Evolutionary conservation across 768 basidiomycete species (phyloP).

Genomic region (Naganishia vishniacii): DNA sequence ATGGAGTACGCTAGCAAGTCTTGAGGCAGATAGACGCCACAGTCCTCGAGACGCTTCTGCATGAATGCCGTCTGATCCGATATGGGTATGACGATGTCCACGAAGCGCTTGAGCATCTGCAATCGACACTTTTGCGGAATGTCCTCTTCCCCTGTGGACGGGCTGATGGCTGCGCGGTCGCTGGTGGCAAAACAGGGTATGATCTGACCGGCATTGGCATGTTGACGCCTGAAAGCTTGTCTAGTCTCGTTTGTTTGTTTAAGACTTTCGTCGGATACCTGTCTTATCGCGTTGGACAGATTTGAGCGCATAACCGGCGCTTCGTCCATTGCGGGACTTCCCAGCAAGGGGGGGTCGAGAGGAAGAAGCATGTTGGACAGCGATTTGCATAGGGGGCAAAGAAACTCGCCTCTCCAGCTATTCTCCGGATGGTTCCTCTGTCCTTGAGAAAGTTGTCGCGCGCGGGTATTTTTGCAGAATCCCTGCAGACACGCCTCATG

Average conservation of each 20-base stretch:
- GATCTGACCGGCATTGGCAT: slow-evolving; percentile 47
- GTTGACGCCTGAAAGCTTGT: slow-evolving; percentile 45
- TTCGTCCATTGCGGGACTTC: not conserved
- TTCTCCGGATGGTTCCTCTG: slow-evolving; percentile 91
- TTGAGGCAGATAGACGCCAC: slow-evolving; percentile 81
- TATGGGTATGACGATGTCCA: slow-evolving; percentile 68
- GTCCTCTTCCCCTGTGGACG: not conserved
- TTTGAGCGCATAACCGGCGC: slow-evolving; percentile 6
- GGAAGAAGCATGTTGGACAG: slow-evolving; percentile 91
- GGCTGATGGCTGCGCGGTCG: not conserved
- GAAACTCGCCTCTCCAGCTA: slow-evolving; percentile 87
- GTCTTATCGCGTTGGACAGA: slow-evolving; percentile 10
- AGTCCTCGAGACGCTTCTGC: slow-evolving; percentile 61
- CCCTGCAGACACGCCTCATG: slow-evolving; percentile 89
- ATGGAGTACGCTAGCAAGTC: slow-evolving; percentile 87
- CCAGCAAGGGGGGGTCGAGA: slow-evolving; percentile 49
- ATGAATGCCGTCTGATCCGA: slow-evolving; percentile 81
- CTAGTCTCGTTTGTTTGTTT: slow-evolving; percentile 53
- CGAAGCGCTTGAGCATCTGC: slow-evolving; percentile 76
- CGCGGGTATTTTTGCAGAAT: slow-evolving; percentile 77
- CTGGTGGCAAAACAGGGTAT: slow-evolving; percentile 42
- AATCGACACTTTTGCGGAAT: slow-evolving; percentile 7
- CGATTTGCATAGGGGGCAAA: slow-evolving; percentile 95
- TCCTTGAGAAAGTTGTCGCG: slow-evolving; percentile 78
- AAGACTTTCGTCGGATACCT: slow-evolving; percentile 73